These are phyloP conservation scores for Aspergillus costaricaensis DNA, from an alignment of 2,329 filamentous ascomycete species.

Conservation along the genomic window DNA sequence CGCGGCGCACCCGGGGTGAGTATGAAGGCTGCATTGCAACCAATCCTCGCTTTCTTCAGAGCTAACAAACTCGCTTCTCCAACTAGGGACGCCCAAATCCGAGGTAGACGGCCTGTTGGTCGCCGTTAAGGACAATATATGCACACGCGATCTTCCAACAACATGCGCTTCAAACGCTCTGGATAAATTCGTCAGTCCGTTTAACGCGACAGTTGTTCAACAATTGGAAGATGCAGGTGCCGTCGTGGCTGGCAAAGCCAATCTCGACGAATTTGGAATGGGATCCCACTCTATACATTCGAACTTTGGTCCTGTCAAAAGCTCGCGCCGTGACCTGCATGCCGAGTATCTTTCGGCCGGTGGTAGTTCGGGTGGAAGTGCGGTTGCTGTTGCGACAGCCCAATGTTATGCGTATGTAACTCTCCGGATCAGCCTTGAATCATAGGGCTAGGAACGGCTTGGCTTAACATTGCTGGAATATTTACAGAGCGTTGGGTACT, in stretches of 20 bases:
- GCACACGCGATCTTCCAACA: constrained; percentile 65
- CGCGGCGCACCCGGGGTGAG: constrained; percentile 38
- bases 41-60: background rate
- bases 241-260: constrained; percentile 74
- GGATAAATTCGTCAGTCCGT: constrained; percentile 70
- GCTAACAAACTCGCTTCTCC: constrained; percentile 2
- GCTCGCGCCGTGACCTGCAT: constrained; percentile 44
- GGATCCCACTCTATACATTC: constrained; percentile 77
- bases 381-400: constrained; percentile 72
- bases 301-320: constrained; percentile 65
- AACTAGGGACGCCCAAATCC: constrained; percentile 38
- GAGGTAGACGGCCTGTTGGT: constrained; percentile 51
- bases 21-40: background rate
- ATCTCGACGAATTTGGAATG: constrained; percentile 97
- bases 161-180: constrained; percentile 83
- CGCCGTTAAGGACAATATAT: constrained; percentile 77
- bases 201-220: constrained; percentile 76
- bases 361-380: constrained; percentile 92
- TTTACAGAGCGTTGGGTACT: constrained; percentile 72
- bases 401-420: constrained; percentile 59
- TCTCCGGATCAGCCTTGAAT: background rate
- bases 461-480: constrained; percentile 6
- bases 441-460: background rate
- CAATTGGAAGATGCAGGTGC: constrained; percentile 66
- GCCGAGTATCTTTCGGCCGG: constrained; percentile 65